phyloP scores from a whole-genome alignment of 257 asterid species.

The Parsonsia alboflavescens region DNA sequence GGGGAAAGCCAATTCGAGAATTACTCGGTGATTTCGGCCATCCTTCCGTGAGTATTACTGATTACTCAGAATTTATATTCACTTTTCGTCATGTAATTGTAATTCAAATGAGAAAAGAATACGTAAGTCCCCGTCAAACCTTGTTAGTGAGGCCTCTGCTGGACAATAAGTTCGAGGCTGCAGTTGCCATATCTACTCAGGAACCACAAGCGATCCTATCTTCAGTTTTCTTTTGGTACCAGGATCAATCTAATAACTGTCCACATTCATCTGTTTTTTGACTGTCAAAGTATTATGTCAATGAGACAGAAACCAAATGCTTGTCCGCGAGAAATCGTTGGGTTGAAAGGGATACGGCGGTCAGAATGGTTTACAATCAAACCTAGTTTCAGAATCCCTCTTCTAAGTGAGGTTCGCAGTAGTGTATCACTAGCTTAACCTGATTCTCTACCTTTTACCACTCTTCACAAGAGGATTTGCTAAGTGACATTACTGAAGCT shows the following conservation, averaged over 20 bases:
- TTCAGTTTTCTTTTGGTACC: not conserved
- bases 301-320: not conserved
- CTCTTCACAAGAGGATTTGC: not conserved
- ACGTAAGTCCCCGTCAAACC: too few relatives aligned
- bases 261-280: not conserved
- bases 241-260: not conserved
- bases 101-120: not conserved
- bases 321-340: not conserved
- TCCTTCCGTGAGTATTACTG: conserved; percentile 61
- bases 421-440: not conserved
- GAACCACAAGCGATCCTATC: not conserved
- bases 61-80: not conserved
- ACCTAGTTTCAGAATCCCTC: not conserved
- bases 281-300: not conserved
- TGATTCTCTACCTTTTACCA: not conserved
- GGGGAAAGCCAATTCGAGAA: conserved; percentile 34
- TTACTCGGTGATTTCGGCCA: conserved; percentile 57
- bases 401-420: not conserved
- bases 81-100: not conserved
- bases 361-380: not conserved
- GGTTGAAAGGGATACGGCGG: not conserved
- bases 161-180: not conserved
- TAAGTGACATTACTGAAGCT: not conserved
- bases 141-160: not conserved
- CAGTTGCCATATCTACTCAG: not conserved